A percentile compares a stretch with the other conserved stretches of the same genome.
Conservation (phyloP, 192 early-diverging fungal species). For the Chytriomyces confervae region DNA sequence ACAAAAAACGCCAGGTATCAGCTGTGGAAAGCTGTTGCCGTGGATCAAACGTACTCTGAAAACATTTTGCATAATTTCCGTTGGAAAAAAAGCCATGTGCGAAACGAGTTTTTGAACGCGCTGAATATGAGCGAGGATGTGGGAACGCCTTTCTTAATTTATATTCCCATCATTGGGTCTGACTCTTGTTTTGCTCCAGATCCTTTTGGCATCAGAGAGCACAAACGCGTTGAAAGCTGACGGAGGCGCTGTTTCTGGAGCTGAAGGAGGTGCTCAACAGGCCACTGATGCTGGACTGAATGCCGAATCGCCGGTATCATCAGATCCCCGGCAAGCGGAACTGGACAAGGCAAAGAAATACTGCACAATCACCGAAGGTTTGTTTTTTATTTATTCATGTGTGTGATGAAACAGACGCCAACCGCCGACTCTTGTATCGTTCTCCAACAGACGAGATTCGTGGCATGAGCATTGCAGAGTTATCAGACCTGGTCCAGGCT, state of each 20-base stretch:
- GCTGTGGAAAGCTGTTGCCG: constrained; percentile 36
- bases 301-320: neutral
- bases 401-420: neutral
- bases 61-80: constrained; percentile 43
- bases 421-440: neutral
- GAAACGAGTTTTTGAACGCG: constrained; percentile 43
- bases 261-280: neutral
- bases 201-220: constrained; percentile 9
- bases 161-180: neutral
- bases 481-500: constrained; percentile 39
- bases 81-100: constrained; percentile 51
- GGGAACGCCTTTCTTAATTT: neutral
- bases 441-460: constrained; percentile 53
- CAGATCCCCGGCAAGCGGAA: constrained; percentile 49
- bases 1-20: constrained; percentile 34
- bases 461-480: constrained; percentile 44
- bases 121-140: constrained; percentile 43
- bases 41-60: constrained; percentile 47
- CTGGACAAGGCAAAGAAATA: constrained; percentile 52
- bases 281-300: neutral
- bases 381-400: neutral
- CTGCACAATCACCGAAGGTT: constrained; percentile 57
- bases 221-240: neutral
- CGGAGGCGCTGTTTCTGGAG: neutral
- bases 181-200: neutral